Evolutionary conservation across 805 yeast genomes (phyloP).

Genomic region (Saccharomycopsis sp.): DNA sequence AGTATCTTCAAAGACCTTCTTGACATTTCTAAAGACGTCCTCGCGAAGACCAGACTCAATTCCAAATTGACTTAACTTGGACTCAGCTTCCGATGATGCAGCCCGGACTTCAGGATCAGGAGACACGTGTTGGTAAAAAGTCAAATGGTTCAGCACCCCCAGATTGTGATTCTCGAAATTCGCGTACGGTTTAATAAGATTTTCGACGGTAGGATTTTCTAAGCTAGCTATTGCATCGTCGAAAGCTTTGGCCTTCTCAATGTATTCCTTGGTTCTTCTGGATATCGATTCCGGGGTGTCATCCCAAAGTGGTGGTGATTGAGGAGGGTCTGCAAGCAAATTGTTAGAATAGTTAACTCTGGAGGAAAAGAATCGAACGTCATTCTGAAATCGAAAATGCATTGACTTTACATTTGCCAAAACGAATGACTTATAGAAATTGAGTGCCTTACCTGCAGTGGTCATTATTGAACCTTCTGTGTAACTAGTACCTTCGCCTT

Average conservation of each 20-base stretch:
- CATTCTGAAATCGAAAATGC: not conserved
- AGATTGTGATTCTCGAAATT: constrained; percentile 43
- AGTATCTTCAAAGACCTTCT: constrained; percentile 40
- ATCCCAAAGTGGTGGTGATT: constrained; percentile 50
- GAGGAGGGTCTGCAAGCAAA: constrained; percentile 27
- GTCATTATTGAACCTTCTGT: constrained; percentile 3
- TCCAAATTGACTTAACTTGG: constrained; percentile 44
- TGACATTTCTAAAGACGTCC: constrained; percentile 57
- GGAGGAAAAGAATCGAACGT: not conserved
- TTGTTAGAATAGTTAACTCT: not conserved
- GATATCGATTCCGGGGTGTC: constrained; percentile 46
- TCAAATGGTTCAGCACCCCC: constrained; percentile 42
- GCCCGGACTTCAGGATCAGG: constrained; percentile 58
- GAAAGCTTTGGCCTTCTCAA: constrained; percentile 36
- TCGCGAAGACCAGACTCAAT: constrained; percentile 62
- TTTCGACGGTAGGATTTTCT: constrained; percentile 47
- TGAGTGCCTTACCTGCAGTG: constrained; percentile 15
- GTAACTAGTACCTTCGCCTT: too few relatives aligned
- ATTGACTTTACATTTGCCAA: not conserved
- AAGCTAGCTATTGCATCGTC: constrained; percentile 49
- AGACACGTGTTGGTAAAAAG: constrained; percentile 71
- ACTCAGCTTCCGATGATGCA: constrained; percentile 60
- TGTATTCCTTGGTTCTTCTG: constrained; percentile 36
- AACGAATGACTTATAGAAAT: not conserved
- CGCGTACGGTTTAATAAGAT: constrained; percentile 47